phyloP scores from a whole-genome alignment of 352 stramenopile genomes.

The Halophytophthora polymorphica region DNA sequence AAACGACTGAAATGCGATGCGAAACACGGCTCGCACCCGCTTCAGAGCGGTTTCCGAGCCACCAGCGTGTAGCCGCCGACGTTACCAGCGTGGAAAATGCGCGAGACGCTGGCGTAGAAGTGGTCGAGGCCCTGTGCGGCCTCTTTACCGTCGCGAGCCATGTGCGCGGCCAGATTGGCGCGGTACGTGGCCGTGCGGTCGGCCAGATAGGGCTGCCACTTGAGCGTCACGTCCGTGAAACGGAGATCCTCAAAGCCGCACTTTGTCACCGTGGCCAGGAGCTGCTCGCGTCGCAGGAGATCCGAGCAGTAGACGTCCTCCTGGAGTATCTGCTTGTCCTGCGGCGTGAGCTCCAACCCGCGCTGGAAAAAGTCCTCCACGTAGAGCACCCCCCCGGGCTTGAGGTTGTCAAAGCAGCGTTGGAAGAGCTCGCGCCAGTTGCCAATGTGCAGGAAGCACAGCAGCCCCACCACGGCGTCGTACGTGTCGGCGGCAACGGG shows the following conservation, averaged over 20 bases:
- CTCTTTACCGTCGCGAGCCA: slow-evolving; percentile 48
- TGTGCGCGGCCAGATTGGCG: slow-evolving; percentile 42
- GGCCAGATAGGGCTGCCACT: slow-evolving; percentile 63
- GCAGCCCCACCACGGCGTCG: slow-evolving; percentile 58
- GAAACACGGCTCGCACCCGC: not conserved
- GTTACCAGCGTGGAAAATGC: slow-evolving; percentile 52
- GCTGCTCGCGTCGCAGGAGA: slow-evolving; percentile 38
- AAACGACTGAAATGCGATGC: slow-evolving; percentile 9
- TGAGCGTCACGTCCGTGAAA: slow-evolving; percentile 59
- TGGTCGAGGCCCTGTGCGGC: slow-evolving; percentile 56
- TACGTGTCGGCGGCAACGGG: slow-evolving; percentile 28
- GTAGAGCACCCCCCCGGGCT: slow-evolving; percentile 64
- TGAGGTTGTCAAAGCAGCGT: slow-evolving; percentile 52
- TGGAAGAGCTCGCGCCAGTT: slow-evolving; percentile 58
- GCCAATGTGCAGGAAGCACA: slow-evolving; percentile 81
- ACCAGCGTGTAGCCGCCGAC: slow-evolving; percentile 63
- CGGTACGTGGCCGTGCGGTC: slow-evolving; percentile 42
- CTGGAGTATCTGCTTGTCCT: slow-evolving; percentile 43
- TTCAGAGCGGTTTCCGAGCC: slow-evolving; percentile 30
- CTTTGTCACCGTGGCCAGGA: slow-evolving; percentile 31
- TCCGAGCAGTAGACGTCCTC: slow-evolving; percentile 65
- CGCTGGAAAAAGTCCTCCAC: slow-evolving; percentile 77
- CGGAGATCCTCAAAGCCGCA: slow-evolving; percentile 54
- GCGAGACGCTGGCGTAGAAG: slow-evolving; percentile 66
- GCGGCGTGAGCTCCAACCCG: slow-evolving; percentile 32